phyloP scores from a whole-genome alignment of 148 eudicot species.

The Agrostemma githago region DNA sequence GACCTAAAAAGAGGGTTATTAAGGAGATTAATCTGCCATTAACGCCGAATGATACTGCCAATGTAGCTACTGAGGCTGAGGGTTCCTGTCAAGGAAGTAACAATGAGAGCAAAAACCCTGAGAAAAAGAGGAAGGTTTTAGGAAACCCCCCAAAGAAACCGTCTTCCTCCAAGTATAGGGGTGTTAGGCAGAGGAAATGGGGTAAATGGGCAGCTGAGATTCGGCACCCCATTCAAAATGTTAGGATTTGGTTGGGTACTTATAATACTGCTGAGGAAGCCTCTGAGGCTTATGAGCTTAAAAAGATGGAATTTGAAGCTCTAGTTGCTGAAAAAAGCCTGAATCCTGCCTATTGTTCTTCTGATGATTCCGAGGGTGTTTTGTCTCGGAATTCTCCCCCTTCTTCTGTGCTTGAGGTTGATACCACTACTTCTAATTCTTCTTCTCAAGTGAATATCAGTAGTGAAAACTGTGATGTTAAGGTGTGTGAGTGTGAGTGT shows the following conservation, averaged over 20 bases:
- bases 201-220: slow-evolving; percentile 97
- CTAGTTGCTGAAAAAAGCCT: slow-evolving; percentile 32
- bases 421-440: slow-evolving; percentile 23
- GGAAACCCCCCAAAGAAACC: slow-evolving; percentile 11
- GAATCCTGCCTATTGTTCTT: slow-evolving; percentile 20
- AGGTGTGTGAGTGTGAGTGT: not conserved
- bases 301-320: slow-evolving; percentile 35
- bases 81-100: slow-evolving; percentile 51
- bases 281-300: slow-evolving; percentile 49
- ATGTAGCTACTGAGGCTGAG: slow-evolving; percentile 32
- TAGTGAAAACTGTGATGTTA: not conserved
- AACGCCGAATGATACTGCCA: not conserved
- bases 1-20: slow-evolving; percentile 41
- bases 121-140: slow-evolving; percentile 35
- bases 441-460: slow-evolving; percentile 6
- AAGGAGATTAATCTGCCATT: slow-evolving; percentile 44
- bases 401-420: slow-evolving; percentile 46
- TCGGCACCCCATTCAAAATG: slow-evolving; percentile 55
- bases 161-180: slow-evolving; percentile 39
- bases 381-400: slow-evolving; percentile 51
- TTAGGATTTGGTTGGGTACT: slow-evolving; percentile 77
- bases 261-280: slow-evolving; percentile 71
- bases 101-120: slow-evolving; percentile 34
- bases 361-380: slow-evolving; percentile 38
- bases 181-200: slow-evolving; percentile 81